Base-by-base conservation (phyloP, 768 basidiomycete genomes). In the Dacryopinax primogenitus region DNA sequence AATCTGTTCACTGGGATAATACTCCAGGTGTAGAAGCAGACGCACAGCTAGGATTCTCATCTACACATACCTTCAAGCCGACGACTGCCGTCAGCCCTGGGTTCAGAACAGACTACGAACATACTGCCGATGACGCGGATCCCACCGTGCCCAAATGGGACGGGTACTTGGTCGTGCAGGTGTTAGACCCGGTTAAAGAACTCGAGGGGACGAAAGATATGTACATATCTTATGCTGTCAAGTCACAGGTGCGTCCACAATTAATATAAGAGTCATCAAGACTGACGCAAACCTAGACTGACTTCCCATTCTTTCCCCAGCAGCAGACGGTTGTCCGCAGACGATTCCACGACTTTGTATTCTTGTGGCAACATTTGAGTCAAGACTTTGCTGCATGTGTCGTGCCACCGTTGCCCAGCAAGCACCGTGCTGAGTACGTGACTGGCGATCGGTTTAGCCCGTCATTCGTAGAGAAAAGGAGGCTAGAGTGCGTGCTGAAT, bases 391-490 rank as follows among this genome's bases (percentile, higher is more conserved):
- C 93, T 1, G 96, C 96, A 65, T 95, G 93, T 71, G 93, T 99
- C n/a, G 91, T 98, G 0, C 94, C 96, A 30, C 90, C 91, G 9
- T 81, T 99, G 51, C 96, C 96, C 6, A 93, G 92, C 75, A 99
- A 98, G 75, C 96, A 98, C 72, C 82, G 96, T 63, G 77, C 98
- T 72, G 96, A 98, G 76, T 99, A 99, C 73, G 83, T 99, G 65
- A 97, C 95, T 30, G 96, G 96, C 13, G 96, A 98, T 76, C 81
- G 96, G 67, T 99, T 99, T 76, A 92, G 92, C 69, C 86, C 88
- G 9, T 96, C 98, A 71, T 99, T 99, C 71, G 90, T 98, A 83
- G 95, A 99, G 74, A 84, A 90, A 41, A 81, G 96, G 68, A 81
- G 94, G 70, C 75, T 84, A 68, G 92, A 95, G 92, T 94, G 74